Conservation (phyloP, 1,139 yeast genomes). For the Nakaseomyces sp. region DNA sequence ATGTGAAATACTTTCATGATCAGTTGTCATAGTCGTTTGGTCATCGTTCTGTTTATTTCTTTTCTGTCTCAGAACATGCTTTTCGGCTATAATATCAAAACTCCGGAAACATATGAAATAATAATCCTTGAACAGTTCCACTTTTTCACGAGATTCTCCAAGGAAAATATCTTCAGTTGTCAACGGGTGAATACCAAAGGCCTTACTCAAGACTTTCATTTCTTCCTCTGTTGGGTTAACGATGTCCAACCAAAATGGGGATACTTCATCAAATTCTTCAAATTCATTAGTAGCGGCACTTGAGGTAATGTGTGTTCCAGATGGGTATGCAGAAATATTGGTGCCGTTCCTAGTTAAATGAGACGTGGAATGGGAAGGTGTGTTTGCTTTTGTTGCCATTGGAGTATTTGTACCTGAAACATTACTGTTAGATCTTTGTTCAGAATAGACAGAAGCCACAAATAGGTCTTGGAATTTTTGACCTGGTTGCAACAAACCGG, state of each 20-base stretch:
- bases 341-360: slow-evolving; percentile 7
- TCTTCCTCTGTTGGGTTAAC: slow-evolving; percentile 92
- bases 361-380: slow-evolving; percentile 15
- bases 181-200: slow-evolving; percentile 90
- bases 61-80: slow-evolving; percentile 39
- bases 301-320: slow-evolving; percentile 10
- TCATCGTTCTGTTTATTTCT: slow-evolving; percentile 19
- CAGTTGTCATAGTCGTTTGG: slow-evolving; percentile 5
- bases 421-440: slow-evolving; percentile 7
- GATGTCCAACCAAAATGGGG: slow-evolving; percentile 89
- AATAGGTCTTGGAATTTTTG: slow-evolving; percentile 45
- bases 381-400: slow-evolving; percentile 11
- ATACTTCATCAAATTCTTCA: slow-evolving; percentile 22
- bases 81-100: slow-evolving; percentile 75
- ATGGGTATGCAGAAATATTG: not conserved
- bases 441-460: slow-evolving; percentile 33
- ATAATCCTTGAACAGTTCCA: slow-evolving; percentile 80
- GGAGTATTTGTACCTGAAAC: slow-evolving; percentile 26
- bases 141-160: slow-evolving; percentile 93
- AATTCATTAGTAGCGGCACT: slow-evolving; percentile 20
- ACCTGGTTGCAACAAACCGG: slow-evolving; percentile 63
- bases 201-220: slow-evolving; percentile 83
- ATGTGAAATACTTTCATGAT: slow-evolving; percentile 7
- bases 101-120: slow-evolving; percentile 91
- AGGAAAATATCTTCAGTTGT: slow-evolving; percentile 92